Evolutionary conservation across 2,329 filamentous ascomycete genomes (phyloP).

Genomic region (Cercospora sojina): DNA sequence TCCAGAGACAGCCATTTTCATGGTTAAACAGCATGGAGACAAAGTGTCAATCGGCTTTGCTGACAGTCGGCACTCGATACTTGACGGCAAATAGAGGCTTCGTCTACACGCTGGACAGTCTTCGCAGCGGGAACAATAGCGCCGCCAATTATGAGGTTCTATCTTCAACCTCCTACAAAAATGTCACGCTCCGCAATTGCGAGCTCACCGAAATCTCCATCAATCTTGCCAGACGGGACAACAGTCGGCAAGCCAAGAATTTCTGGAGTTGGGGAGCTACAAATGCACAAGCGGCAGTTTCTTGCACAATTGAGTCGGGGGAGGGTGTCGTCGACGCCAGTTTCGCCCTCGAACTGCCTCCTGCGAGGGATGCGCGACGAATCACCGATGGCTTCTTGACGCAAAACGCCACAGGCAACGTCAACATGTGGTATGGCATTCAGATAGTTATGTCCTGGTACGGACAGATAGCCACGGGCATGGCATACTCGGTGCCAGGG

Average conservation of each 20-base stretch:
- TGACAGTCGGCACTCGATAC: slow-evolving; percentile 10
- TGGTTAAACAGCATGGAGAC: slow-evolving; percentile 13
- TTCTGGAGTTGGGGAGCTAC: slow-evolving; percentile 13
- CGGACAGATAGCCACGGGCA: neutral
- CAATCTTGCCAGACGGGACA: slow-evolving; percentile 5
- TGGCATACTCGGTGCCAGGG: slow-evolving; percentile 12
- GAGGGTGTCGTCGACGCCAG: neutral
- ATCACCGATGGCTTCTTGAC: neutral
- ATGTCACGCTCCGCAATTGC: slow-evolving; percentile 6
- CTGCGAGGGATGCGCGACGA: neutral
- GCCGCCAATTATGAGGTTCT: neutral
- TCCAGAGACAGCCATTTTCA: slow-evolving; percentile 14
- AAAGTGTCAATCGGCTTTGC: slow-evolving; percentile 12
- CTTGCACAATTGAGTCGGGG: neutral
- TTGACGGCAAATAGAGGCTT: slow-evolving; percentile 13
- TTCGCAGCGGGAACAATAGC: neutral
- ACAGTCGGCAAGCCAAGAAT: slow-evolving; percentile 5
- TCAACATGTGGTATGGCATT: slow-evolving; percentile 6
- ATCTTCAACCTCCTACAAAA: slow-evolving; percentile 10
- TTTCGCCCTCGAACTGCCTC: slow-evolving; percentile 1
- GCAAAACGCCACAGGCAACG: neutral
- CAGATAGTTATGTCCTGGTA: slow-evolving; percentile 11
- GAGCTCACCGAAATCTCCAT: slow-evolving; percentile 10
- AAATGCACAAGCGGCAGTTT: slow-evolving; percentile 3
- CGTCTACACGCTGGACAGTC: slow-evolving; percentile 11